A percentile compares a stretch with the other conserved stretches of the same genome.
Evolutionary conservation across 2,329 filamentous ascomycete genomes (phyloP).

Genomic region (Cordyceps tenuipes): DNA sequence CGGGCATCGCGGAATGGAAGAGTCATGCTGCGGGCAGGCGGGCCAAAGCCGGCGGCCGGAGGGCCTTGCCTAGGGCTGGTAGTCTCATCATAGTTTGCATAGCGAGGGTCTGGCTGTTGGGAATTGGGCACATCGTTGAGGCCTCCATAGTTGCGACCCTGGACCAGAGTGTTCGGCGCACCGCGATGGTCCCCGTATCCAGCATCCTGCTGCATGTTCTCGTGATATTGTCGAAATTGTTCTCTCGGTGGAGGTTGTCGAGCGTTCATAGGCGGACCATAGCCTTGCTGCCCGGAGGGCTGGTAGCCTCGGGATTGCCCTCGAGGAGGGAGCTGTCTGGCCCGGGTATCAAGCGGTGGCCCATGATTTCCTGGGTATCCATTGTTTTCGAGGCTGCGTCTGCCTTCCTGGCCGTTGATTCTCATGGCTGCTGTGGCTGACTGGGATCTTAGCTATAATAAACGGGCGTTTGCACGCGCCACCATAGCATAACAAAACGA

Average conservation of each 20-base stretch:
- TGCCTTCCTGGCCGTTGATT: conserved; percentile 22
- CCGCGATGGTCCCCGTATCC: conserved; percentile 13
- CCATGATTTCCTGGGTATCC: conserved; percentile 21
- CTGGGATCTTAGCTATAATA: conserved; percentile 24
- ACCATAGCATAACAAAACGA: conserved; percentile 12
- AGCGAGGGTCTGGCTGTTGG: conserved; percentile 18
- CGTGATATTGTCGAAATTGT: neutral
- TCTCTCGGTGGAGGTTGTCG: conserved; percentile 25
- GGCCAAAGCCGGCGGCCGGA: conserved; percentile 34
- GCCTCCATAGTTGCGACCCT: neutral
- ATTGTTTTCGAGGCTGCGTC: conserved; percentile 21
- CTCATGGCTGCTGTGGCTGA: conserved; percentile 23
- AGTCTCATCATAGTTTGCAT: conserved; percentile 17
- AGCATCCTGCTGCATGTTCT: conserved; percentile 17
- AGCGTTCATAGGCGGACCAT: conserved; percentile 17
- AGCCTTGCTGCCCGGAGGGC: conserved; percentile 16
- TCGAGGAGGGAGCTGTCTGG: conserved; percentile 21
- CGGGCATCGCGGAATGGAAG: conserved; percentile 45
- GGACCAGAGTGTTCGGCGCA: neutral
- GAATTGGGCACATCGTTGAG: neutral
- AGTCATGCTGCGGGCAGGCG: conserved; percentile 51
- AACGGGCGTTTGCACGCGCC: conserved; percentile 21
- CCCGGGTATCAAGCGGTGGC: conserved; percentile 17
- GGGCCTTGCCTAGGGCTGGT: conserved; percentile 18
- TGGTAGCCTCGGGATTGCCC: conserved; percentile 14